Base-by-base conservation (phyloP, 2,329 filamentous ascomycete genomes). In the Hypoxylon sp. region DNA sequence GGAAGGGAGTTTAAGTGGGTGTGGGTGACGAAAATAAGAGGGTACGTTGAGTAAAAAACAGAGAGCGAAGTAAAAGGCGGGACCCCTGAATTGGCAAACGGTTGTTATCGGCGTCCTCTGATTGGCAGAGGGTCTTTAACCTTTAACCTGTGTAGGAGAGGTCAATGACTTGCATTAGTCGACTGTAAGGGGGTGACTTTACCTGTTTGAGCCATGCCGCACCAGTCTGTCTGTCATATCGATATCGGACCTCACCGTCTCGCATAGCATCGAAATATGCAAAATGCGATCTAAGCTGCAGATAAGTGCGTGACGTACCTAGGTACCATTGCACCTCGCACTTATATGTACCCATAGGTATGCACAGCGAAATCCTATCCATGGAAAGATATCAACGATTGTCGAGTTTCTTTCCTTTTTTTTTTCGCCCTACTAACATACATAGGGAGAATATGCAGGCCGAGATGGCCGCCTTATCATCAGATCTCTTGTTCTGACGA, bases 151-250 rank as follows among this genome's bases (percentile, higher is more conserved):
- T n/a, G n/a, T 32, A 58, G 61, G 20, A 33, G 36, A 61, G 55
- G 52, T 55, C 64, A n/a, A 67, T 69, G 61, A 68, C 65, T 68
- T 68, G 65, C 65, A 65, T 68, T 67, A 62, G 60, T 22, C 33
- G 48, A 33, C 53, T 61, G 52, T 59, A 49, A 56, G 52, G 53
- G 44, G 16, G 38, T 22, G 8, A 33, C 52, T 44, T 38, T 28
- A 42, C 49, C 30, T 52, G 36, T 44, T 67, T 61, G 40, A 57
- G 65, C 57, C 44, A 67, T 53, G 16, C 40, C 46, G 16, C 24
- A 52, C 4, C 24, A 40, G 7, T 40, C 11, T 12, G 7, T 40
- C 11, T 12, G 32, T 49, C 42, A 33, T 50, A 56, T 65, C 53
- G 49, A 57, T 59, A 64, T 64, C 68, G 68, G 68, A 64, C 49